Evolutionary conservation across 352 stramenopile genomes (phyloP).

Genomic region (Aphanomyces astaci): DNA sequence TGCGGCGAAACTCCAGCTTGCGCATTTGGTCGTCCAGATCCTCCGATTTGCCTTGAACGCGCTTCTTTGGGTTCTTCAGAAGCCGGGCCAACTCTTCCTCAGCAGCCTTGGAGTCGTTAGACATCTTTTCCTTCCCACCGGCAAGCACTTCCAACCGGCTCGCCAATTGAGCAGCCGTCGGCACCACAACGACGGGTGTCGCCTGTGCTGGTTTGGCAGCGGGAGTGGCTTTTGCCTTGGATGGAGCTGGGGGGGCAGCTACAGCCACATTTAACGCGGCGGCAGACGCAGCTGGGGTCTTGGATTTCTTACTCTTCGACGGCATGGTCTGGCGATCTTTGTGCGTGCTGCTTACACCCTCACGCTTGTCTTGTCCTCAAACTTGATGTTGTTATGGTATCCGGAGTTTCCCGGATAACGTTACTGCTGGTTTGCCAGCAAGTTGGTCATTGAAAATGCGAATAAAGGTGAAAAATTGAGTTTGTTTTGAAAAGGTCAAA

Average conservation of each 20-base stretch:
- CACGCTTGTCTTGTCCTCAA: background rate
- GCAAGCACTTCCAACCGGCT: background rate
- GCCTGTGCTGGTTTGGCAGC: conserved; percentile 5
- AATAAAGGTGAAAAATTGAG: too few species aligned
- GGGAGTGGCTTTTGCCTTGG: background rate
- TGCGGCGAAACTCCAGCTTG: conserved; percentile 48
- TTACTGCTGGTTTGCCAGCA: too few species aligned
- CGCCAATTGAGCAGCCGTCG: background rate
- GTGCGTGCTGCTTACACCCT: background rate
- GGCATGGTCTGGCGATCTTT: background rate
- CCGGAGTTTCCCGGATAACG: background rate
- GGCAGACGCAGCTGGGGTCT: background rate
- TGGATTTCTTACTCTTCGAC: background rate
- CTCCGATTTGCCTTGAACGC: conserved; percentile 43
- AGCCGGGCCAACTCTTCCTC: conserved; percentile 63
- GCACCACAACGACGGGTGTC: background rate
- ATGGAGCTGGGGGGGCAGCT: background rate
- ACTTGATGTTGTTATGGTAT: background rate
- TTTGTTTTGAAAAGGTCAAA: too few species aligned
- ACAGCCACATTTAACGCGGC: background rate
- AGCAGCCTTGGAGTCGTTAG: conserved; percentile 1
- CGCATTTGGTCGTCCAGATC: conserved; percentile 49
- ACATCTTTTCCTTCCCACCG: conserved; percentile 11
- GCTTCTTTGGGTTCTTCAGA: conserved; percentile 61
- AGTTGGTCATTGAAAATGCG: too few species aligned